A percentile compares a stretch with the other conserved stretches of the same genome.
phyloP scores from a whole-genome alignment of 768 basidiomycete genomes.

The Clitopilus passeckerianus region DNA sequence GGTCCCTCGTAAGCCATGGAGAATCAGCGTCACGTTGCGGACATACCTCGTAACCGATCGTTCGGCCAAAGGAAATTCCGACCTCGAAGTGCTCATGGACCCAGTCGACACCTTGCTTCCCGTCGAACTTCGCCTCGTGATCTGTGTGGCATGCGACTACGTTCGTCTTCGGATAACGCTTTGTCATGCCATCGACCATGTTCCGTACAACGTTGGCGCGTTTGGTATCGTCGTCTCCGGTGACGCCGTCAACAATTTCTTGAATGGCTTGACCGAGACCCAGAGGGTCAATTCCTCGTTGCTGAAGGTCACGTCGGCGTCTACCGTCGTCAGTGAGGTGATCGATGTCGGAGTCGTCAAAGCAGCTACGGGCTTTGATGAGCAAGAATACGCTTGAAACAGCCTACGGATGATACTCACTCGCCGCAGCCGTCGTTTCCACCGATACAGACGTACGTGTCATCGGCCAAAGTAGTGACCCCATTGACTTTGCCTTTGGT shows the following conservation, averaged over 20 bases:
- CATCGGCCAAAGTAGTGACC: not conserved
- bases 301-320: not conserved
- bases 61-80: not conserved
- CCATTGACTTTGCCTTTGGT: not conserved
- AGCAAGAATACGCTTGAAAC: not conserved
- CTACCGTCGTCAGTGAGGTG: not conserved
- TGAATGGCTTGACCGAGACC: not conserved
- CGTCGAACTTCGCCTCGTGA: not conserved
- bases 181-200: not conserved
- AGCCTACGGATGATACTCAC: not conserved
- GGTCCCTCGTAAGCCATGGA: not conserved
- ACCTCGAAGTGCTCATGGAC: not conserved
- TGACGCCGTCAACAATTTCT: not conserved
- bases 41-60: not conserved
- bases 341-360: not conserved
- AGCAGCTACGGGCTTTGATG: not conserved
- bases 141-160: not conserved
- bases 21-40: not conserved
- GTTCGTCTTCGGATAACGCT: not conserved
- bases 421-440: not conserved
- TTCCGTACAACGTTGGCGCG: not conserved
- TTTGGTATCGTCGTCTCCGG: not conserved
- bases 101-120: not conserved
- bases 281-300: not conserved
- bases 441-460: not conserved